Evolutionary conservation across 176 grass and related monocot genomes (phyloP).

Genomic region (Themeda triandra): DNA sequence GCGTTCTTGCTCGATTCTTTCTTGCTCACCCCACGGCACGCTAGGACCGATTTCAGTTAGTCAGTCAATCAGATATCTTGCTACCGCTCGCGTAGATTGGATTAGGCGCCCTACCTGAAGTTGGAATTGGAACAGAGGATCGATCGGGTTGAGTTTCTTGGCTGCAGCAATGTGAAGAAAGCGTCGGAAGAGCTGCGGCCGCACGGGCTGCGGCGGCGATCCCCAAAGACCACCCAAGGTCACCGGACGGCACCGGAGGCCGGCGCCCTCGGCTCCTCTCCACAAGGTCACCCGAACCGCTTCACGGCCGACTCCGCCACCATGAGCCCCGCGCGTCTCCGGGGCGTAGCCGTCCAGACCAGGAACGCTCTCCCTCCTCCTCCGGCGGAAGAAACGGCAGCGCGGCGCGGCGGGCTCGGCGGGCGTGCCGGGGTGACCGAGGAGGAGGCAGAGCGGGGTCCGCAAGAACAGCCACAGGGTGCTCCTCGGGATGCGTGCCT

Average conservation of each 20-base stretch:
- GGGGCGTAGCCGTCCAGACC: conserved; percentile 3
- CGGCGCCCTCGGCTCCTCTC: conserved; percentile 1
- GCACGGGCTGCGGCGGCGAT: conserved; percentile 11
- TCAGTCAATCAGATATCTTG: background rate
- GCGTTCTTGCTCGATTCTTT: background rate
- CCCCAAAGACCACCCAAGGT: background rate
- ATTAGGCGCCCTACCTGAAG: background rate
- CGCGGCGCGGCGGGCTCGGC: conserved; percentile 26
- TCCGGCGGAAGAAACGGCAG: background rate
- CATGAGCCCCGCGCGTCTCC: background rate
- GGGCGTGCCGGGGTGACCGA: conserved; percentile 17
- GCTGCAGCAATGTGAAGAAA: conserved; percentile 29
- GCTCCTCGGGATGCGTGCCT: conserved; percentile 33
- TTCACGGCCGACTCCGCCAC: background rate
- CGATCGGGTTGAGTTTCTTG: background rate
- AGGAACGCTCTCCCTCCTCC: conserved; percentile 4
- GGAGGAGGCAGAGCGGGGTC: background rate
- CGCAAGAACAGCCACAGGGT: conserved; percentile 14
- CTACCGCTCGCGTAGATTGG: background rate
- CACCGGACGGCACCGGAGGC: background rate
- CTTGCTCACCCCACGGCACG: background rate
- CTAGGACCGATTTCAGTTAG: background rate
- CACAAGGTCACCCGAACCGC: conserved; percentile 20
- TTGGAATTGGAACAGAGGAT: background rate
- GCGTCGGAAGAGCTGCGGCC: background rate